A percentile compares a stretch with the other conserved stretches of the same genome.
phyloP scores from a whole-genome alignment of 2,329 filamentous ascomycete species.

The Exophiala viscosa region DNA sequence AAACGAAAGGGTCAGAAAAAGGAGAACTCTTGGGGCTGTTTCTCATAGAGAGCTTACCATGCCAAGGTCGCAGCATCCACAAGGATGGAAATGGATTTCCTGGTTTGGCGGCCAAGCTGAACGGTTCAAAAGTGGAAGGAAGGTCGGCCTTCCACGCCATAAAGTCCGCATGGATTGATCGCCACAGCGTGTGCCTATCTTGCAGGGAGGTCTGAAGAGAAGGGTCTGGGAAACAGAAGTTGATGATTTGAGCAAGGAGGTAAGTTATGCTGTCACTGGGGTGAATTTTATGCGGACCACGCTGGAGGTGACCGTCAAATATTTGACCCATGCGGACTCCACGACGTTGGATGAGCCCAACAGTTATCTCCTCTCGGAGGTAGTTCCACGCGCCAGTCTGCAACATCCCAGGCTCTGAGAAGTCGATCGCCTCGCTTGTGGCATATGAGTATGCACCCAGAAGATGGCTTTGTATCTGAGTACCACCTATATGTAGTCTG shows the following conservation, averaged over 20 bases:
- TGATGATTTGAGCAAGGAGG: not conserved
- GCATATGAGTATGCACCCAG: slow-evolving; percentile 1
- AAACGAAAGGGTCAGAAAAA: not conserved
- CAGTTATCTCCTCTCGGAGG: slow-evolving; percentile 1
- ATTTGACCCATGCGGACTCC: slow-evolving; percentile 1
- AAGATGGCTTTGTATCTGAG: not conserved
- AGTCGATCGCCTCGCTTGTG: not conserved
- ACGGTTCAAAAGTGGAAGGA: not conserved
- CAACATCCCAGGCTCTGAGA: not conserved
- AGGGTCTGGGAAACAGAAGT: not conserved
- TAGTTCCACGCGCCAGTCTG: slow-evolving; percentile 1
- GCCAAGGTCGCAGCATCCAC: not conserved
- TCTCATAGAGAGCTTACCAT: not conserved
- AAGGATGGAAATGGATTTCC: not conserved
- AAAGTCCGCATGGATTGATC: not conserved
- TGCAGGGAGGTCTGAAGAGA: not conserved
- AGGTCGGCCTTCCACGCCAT: not conserved
- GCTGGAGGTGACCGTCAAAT: not conserved
- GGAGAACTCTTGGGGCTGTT: too few relatives aligned
- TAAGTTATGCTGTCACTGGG: not conserved
- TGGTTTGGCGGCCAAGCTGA: not conserved
- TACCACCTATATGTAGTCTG: not conserved
- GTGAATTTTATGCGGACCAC: not conserved
- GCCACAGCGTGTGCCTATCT: not conserved
- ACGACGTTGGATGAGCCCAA: not conserved